These are phyloP conservation scores for Trichophyton verrucosum DNA, from an alignment of 2,329 filamentous ascomycete species.

Conservation along the genomic window DNA sequence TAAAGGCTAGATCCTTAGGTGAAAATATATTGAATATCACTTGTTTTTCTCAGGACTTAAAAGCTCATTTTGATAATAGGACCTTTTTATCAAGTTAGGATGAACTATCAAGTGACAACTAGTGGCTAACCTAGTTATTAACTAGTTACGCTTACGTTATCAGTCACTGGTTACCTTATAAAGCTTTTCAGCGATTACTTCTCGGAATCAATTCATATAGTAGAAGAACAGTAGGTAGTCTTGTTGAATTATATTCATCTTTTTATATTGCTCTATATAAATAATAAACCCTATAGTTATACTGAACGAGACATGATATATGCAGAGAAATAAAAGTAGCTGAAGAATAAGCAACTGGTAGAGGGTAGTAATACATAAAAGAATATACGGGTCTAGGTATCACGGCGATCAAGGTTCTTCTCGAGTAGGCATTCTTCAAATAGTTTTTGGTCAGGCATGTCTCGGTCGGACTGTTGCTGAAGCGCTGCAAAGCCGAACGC, in stretches of 20 bases:
- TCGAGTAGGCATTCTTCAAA: not conserved
- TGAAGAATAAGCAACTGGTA: not conserved
- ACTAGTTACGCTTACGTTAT: no score
- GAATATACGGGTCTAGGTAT: not conserved
- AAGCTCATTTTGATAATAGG: not conserved
- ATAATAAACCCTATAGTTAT: not conserved
- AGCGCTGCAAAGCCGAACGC: conserved; percentile 24
- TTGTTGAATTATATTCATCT: not conserved
- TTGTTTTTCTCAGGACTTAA: not conserved
- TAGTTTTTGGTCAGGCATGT: not conserved
- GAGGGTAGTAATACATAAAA: not conserved
- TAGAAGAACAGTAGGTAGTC: no score
- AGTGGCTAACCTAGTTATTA: no score
- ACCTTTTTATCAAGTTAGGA: not conserved
- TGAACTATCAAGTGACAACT: not conserved
- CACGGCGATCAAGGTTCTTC: not conserved
- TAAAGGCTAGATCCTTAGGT: not conserved
- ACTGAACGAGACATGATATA: not conserved
- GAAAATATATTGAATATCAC: not conserved
- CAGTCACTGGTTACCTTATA: no score
- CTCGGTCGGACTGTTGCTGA: not conserved
- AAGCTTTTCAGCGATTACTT: no score
- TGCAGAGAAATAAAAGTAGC: not conserved
- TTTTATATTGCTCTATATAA: not conserved
- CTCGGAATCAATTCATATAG: no score